Base-by-base conservation (phyloP, 2,329 filamentous ascomycete species). In the Colletotrichum musicola region DNA sequence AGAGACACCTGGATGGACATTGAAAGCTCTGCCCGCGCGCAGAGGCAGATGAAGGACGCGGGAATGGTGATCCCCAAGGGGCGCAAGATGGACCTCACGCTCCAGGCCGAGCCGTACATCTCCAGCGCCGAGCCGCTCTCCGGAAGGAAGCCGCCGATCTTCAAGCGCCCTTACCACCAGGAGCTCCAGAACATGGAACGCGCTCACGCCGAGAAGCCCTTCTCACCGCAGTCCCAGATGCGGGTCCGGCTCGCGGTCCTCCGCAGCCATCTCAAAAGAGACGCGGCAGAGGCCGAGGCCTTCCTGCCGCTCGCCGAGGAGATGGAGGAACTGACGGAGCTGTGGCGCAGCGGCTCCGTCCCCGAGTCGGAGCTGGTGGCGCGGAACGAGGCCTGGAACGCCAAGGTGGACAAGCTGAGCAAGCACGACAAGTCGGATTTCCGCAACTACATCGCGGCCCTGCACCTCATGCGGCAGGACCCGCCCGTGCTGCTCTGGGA, bases 401-500 rank as follows among this genome's bases (percentile, higher is more conserved):
- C 72, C 3, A 72, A 72, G 2, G 62, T 86, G 27, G 74, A 74
- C 40, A 71, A 71, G 38, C 66, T 81, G 46, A 76, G 79, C 62
- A 77, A 77, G 64, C 78, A 76, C 73, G 66, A 72, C 10, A 71
- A 74, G 27, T 75, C 76, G 38, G 79, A 82, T 62, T 83, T 83
- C 73, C 65, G 75, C 22, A 76, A 80, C 35, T 73, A 80, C 55
- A 80, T 82, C 35, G 89, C 92, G 73, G 88, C 90, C 74, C 76
- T 84, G 51, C 85, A 87, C 71, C 72, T 86, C 16, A 82, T 85
- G 73, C 76, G 80, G 57, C 81, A 85, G 77, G 73, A 82, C 0
- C 82, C 84, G 1, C 86, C 89, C 0, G 73, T 85, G 1, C 77
- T 95, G 4, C 74, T 83, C 27, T 95, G 90, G 89, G 93, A 97